Evolutionary conservation across 2,329 filamentous ascomycete species (phyloP).

Genomic region (Hymenoscyphus fructigenus): DNA sequence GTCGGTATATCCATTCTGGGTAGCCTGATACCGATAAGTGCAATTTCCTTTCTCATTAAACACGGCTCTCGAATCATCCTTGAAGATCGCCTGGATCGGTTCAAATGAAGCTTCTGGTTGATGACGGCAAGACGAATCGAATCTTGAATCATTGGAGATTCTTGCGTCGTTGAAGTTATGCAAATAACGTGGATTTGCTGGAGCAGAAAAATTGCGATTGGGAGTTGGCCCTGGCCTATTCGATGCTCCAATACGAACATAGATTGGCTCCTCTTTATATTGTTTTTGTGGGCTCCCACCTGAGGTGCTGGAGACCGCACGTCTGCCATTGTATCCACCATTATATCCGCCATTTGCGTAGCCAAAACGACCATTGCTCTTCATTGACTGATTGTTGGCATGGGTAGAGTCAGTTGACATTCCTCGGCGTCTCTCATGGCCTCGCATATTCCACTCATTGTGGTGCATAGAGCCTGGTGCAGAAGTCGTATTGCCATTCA

Average conservation of each 20-base stretch:
- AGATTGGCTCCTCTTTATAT: constrained; percentile 13
- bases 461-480: neutral
- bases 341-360: neutral
- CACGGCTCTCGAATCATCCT: neutral
- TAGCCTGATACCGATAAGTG: constrained; percentile 4
- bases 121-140: neutral
- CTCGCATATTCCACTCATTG: constrained; percentile 4
- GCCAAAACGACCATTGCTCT: neutral
- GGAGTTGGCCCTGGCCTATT: neutral
- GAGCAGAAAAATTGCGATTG: constrained; percentile 1
- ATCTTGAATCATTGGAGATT: constrained; percentile 11
- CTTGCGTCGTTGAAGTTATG: constrained; percentile 9
- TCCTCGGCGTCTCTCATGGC: constrained; percentile 12
- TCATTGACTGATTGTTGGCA: neutral
- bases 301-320: constrained; percentile 13
- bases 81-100: neutral
- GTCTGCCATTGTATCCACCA: constrained; percentile 7
- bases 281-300: constrained; percentile 8
- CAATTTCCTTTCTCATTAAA: constrained; percentile 1
- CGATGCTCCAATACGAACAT: constrained; percentile 9
- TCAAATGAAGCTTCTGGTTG: neutral
- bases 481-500: neutral
- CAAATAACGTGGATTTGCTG: neutral
- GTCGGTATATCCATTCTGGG: neutral
- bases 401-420: constrained; percentile 19